These are phyloP conservation scores for Nakataea oryzae DNA, from an alignment of 2,329 filamentous ascomycete species.

Conservation along the genomic window DNA sequence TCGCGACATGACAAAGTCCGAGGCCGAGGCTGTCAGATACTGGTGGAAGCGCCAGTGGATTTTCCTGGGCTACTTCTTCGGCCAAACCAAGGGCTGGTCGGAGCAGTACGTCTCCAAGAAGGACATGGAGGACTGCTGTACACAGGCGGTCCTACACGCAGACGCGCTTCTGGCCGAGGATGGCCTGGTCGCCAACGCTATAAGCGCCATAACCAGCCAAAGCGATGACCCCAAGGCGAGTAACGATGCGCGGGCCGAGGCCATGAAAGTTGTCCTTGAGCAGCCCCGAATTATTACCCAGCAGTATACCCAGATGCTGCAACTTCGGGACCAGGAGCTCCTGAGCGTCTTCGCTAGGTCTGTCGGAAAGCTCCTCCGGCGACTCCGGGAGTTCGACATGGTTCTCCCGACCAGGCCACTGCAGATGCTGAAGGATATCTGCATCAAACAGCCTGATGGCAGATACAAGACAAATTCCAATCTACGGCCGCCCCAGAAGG, in stretches of 20 bases:
- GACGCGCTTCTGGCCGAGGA: constrained; percentile 79
- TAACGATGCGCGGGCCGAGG: constrained; percentile 21
- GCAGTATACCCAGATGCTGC: constrained; percentile 77
- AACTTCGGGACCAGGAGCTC: constrained; percentile 79
- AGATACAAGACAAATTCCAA: constrained; percentile 62
- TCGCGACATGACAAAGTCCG: constrained; percentile 45
- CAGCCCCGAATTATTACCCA: constrained; percentile 52
- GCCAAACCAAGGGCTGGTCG: constrained; percentile 77
- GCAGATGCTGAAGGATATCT: constrained; percentile 29
- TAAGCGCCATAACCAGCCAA: constrained; percentile 24
- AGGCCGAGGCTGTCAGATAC: constrained; percentile 55
- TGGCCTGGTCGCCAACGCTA: constrained; percentile 65
- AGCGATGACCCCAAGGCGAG: constrained; percentile 1
- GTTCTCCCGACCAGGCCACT: constrained; percentile 53
- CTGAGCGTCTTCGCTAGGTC: constrained; percentile 73
- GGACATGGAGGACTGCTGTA: constrained; percentile 83
- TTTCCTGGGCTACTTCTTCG: constrained; percentile 69
- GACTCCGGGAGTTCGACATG: constrained; percentile 68
- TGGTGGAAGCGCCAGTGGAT: constrained; percentile 86
- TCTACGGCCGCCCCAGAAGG: constrained; percentile 70
- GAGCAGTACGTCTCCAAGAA: constrained; percentile 56
- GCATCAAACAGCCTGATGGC: constrained; percentile 40
- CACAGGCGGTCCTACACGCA: constrained; percentile 90
- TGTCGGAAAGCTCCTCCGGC: constrained; percentile 71
- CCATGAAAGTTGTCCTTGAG: constrained; percentile 43